Evolutionary conservation across 495 filamentous ascomycete species (phyloP).

Genomic region (Cudoniella acicularis): DNA sequence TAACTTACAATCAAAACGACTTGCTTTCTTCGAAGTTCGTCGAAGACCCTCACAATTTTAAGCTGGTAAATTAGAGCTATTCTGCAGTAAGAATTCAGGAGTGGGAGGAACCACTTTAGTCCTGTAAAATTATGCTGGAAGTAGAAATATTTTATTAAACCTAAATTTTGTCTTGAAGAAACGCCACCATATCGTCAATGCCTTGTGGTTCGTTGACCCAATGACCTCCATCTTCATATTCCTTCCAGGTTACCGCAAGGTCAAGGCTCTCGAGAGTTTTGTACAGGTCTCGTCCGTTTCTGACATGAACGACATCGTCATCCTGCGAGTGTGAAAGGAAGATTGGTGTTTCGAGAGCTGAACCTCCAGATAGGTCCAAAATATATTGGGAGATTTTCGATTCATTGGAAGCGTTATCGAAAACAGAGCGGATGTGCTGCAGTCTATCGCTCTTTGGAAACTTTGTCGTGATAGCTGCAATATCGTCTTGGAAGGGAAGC

Average conservation of each 20-base stretch:
- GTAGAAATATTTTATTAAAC: too few species aligned
- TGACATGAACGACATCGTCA: conserved; percentile 46
- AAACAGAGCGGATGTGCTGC: not conserved
- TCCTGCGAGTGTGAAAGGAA: conserved; percentile 52
- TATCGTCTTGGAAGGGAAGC: conserved; percentile 43
- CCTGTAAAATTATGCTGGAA: too few species aligned
- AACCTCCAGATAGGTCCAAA: not conserved
- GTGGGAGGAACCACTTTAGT: too few species aligned
- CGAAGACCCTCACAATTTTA: too few species aligned
- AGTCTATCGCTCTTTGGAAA: not conserved
- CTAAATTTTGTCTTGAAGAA: too few species aligned
- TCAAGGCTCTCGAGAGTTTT: conserved; percentile 37
- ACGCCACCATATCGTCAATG: conserved; percentile 47
- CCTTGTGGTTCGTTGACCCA: conserved; percentile 51
- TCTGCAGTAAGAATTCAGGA: too few species aligned
- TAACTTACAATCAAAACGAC: too few species aligned
- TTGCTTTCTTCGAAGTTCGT: too few species aligned
- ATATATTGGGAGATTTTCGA: not conserved
- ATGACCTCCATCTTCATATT: conserved; percentile 52
- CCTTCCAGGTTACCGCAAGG: conserved; percentile 43
- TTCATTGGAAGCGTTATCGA: not conserved
- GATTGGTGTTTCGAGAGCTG: conserved; percentile 33
- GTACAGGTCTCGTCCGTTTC: conserved; percentile 39
- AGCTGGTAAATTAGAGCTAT: too few species aligned
- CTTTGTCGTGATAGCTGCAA: too few species aligned